phyloP scores from a whole-genome alignment of 2,329 filamentous ascomycete species.

The Sclerotinia trifoliorum region DNA sequence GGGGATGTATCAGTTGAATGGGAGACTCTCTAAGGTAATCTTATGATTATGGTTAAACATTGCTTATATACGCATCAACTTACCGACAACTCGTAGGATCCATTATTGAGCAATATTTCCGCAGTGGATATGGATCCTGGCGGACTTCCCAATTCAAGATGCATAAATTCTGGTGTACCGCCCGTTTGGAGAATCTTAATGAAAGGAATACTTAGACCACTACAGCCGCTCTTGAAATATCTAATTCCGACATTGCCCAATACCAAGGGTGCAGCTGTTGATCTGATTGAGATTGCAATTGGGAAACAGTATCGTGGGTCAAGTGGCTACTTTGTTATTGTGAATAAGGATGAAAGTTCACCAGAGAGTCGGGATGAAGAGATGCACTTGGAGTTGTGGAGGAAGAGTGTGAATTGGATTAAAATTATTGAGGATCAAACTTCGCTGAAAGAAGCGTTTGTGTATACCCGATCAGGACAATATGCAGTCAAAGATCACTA shows the following conservation, averaged over 20 bases:
- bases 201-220: constrained; percentile 4
- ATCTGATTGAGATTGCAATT: constrained; percentile 2
- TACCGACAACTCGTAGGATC: not conserved
- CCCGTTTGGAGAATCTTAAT: not conserved
- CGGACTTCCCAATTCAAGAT: not conserved
- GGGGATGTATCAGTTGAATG: constrained; percentile 5
- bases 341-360: constrained; percentile 3
- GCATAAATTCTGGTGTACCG: not conserved
- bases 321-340: constrained; percentile 5
- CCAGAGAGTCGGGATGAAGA: constrained; percentile 4
- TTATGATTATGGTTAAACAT: not conserved
- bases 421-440: not conserved
- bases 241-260: not conserved
- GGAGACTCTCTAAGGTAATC: not conserved
- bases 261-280: not conserved
- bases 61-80: not conserved
- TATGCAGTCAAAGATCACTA: too few relatives aligned
- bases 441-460: not conserved
- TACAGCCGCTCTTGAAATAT: not conserved
- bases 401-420: constrained; percentile 3
- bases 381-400: constrained; percentile 9
- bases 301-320: not conserved
- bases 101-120: not conserved
- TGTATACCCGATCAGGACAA: not conserved
- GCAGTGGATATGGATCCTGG: not conserved